Percentiles rank a stretch among this genome's conserved stretches.
Conservation (phyloP, 345 rosid genomes). For the Lumnitzera racemosa region DNA sequence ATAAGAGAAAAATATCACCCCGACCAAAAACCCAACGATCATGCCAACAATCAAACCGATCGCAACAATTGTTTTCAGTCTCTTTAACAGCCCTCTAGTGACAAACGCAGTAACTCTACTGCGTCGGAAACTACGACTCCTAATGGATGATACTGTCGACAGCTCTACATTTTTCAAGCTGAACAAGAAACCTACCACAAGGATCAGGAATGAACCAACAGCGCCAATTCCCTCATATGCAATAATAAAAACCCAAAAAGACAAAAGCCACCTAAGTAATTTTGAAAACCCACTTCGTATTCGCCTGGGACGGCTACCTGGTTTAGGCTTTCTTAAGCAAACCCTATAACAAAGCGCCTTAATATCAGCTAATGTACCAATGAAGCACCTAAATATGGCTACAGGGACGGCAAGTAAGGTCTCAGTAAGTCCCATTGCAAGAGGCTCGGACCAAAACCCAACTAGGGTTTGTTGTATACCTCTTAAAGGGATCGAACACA, state of each 20-base stretch:
- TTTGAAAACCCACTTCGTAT: conserved; percentile 61
- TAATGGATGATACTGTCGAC: conserved; percentile 62
- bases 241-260: conserved; percentile 72
- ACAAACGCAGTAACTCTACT: conserved; percentile 52
- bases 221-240: conserved; percentile 70
- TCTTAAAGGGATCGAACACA: conserved; percentile 87
- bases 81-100: conserved; percentile 70
- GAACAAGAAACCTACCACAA: conserved; percentile 57
- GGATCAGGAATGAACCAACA: conserved; percentile 56
- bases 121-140: conserved; percentile 58
- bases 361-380: conserved; percentile 66
- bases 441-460: conserved; percentile 76
- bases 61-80: conserved; percentile 65
- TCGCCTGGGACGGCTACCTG: conserved; percentile 14
- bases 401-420: conserved; percentile 81
- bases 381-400: conserved; percentile 57
- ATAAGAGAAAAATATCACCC: conserved; percentile 75
- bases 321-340: conserved; percentile 47
- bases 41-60: conserved; percentile 78
- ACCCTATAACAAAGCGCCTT: conserved; percentile 51
- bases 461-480: conserved; percentile 87
- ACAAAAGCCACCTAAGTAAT: conserved; percentile 62
- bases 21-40: conserved; percentile 65
- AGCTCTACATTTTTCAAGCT: conserved; percentile 58
- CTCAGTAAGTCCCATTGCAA: conserved; percentile 81